Conservation (phyloP, 441 rosid genomes). For the Kokia cookei region DNA sequence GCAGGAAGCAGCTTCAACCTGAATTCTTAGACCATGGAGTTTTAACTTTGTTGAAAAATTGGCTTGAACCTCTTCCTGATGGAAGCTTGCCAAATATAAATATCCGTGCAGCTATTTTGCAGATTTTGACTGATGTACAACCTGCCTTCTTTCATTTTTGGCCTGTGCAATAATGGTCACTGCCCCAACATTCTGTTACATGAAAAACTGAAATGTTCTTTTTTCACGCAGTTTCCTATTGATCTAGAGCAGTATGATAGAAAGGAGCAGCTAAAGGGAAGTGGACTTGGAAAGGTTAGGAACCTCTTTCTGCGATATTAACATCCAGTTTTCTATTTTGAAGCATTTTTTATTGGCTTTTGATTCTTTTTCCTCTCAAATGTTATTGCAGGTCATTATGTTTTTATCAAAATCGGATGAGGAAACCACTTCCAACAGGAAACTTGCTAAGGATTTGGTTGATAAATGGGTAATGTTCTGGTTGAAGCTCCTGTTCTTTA, state of each 20-base stretch:
- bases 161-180: background rate
- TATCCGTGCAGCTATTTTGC: constrained; percentile 83
- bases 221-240: constrained; percentile 65
- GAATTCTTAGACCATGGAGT: constrained; percentile 98
- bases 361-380: background rate
- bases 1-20: constrained; percentile 96
- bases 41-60: constrained; percentile 71
- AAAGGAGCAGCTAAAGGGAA: constrained; percentile 87
- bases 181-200: constrained; percentile 8
- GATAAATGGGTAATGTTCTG: constrained; percentile 81
- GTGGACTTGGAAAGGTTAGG: constrained; percentile 96
- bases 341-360: constrained; percentile 7
- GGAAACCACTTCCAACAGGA: constrained; percentile 88
- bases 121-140: constrained; percentile 72
- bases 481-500: background rate
- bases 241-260: constrained; percentile 95
- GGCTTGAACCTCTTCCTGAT: constrained; percentile 99
- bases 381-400: constrained; percentile 71
- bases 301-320: constrained; percentile 1
- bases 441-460: constrained; percentile 95
- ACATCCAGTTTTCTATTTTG: background rate
- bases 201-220: constrained; percentile 14
- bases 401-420: constrained; percentile 94
- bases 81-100: constrained; percentile 94
- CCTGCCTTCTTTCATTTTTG: background rate